Evolutionary conservation across 2,329 filamentous ascomycete species (phyloP), one percentile per base, ranked within the genome.

Genomic region (Aspergillus tanneri): DNA sequence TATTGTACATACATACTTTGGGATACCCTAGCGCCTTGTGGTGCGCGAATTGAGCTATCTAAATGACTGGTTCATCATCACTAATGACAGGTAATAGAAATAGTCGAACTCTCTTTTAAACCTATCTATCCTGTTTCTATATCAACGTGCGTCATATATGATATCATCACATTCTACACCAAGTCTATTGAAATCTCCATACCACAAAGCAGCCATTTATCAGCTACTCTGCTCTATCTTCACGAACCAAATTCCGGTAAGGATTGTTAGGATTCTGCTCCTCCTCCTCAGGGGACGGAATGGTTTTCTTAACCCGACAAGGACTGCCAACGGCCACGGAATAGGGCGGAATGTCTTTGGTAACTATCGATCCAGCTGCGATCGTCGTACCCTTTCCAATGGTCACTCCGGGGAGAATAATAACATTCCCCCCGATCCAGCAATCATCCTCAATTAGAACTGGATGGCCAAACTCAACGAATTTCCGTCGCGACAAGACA

Each of bases 371-470:
- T 0, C 65, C 65, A 0, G 72, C 70, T 1, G 67, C 72, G 34
- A 75, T 63, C 0, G 71, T 74, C 22, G 57, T 67, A 0, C 73
- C 73, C 21, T 68, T 55, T 0, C 73, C 73, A 36, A 76, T 72
- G 1, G 62, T 69, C 0, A 75, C 70, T 0, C 72, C 72, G 0
- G 72, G 69, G 8, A 76, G 52, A 38, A 75, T 69, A 3, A 69
- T 63, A 2, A 72, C 74, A 52, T 74, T 72, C 0, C 72, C 77
- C 0, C 76, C 77, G 50, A 79, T 75, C 77, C 77, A 74, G 54
- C 70, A 76, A 27, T 76, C 74, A 25, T 74, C 61, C 2, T 73
- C 77, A 37, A 81, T 76, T 4, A 62, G 67, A 0, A 81, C 71
- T 0, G 72, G 72, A 21, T 69, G 65, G 0, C 74, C 75, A 43